Percentiles rank a stretch among this genome's conserved stretches.
Conservation (phyloP, 2,329 filamentous ascomycete genomes). For the Venturia effusa region DNA sequence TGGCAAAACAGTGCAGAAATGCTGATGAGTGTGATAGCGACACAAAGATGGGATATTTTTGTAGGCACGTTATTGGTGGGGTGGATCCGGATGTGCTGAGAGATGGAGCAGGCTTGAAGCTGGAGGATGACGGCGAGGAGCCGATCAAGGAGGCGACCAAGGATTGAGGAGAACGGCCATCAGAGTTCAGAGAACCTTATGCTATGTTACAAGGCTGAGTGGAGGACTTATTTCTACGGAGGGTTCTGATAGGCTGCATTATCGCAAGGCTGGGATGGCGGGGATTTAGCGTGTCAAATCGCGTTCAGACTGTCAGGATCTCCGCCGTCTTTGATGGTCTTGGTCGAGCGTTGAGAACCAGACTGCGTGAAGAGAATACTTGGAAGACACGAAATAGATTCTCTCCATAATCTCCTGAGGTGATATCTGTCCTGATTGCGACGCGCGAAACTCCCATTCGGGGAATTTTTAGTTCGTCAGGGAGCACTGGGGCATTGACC, state of each 20-base stretch:
- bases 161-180: background rate
- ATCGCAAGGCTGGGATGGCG: background rate
- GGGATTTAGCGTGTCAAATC: background rate
- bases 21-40: background rate
- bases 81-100: background rate
- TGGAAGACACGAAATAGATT: too few species aligned
- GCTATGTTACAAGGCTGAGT: background rate
- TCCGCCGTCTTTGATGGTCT: background rate
- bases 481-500: background rate
- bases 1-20: background rate
- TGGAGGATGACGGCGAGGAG: background rate
- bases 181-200: background rate
- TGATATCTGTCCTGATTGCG: background rate
- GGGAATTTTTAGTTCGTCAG: background rate
- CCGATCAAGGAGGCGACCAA: background rate
- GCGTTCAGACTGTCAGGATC: background rate
- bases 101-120: background rate
- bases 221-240: background rate
- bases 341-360: too few species aligned
- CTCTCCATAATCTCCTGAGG: too few species aligned
- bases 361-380: too few species aligned
- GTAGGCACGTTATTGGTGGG: background rate
- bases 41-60: background rate
- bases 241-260: background rate
- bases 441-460: background rate